Conservation (phyloP, 768 basidiomycete genomes). For the Clitopilus hobsonii region DNA sequence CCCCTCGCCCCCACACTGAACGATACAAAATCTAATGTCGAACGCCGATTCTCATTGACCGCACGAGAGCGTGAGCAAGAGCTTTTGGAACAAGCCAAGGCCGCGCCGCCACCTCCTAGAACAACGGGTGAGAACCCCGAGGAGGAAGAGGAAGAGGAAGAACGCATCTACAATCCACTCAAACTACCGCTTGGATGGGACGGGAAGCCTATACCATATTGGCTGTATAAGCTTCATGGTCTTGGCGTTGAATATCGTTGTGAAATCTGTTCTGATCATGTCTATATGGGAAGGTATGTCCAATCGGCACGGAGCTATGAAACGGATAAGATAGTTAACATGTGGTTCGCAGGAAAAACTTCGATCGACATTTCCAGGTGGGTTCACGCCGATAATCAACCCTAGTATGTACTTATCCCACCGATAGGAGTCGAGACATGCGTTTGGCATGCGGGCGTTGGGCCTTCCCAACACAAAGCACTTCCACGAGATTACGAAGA, state of each 20-base stretch:
- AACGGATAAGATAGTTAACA: constrained; percentile 4
- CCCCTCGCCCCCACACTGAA: constrained; percentile 62
- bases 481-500: constrained; percentile 97
- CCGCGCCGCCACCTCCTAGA: constrained; percentile 42
- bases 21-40: constrained; percentile 95
- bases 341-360: constrained; percentile 83
- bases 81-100: constrained; percentile 65
- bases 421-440: constrained; percentile 84
- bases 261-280: constrained; percentile 95
- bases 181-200: constrained; percentile 98
- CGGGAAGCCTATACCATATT: constrained; percentile 98
- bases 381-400: constrained; percentile 5
- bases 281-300: constrained; percentile 89
- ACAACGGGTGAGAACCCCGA: constrained; percentile 42
- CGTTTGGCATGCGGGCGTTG: constrained; percentile 96
- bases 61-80: constrained; percentile 97
- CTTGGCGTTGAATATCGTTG: constrained; percentile 97
- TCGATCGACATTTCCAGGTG: constrained; percentile 93
- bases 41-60: constrained; percentile 93
- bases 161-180: constrained; percentile 95
- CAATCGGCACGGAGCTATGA: constrained; percentile 2
- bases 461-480: constrained; percentile 98
- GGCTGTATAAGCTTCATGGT: constrained; percentile 97
- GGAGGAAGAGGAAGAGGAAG: constrained; percentile 92
- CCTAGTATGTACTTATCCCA: constrained; percentile 11